Evolutionary conservation across 139 green algal genomes (phyloP), one percentile per base, ranked within the genome.

Genomic region (Chlorella sp.): DNA sequence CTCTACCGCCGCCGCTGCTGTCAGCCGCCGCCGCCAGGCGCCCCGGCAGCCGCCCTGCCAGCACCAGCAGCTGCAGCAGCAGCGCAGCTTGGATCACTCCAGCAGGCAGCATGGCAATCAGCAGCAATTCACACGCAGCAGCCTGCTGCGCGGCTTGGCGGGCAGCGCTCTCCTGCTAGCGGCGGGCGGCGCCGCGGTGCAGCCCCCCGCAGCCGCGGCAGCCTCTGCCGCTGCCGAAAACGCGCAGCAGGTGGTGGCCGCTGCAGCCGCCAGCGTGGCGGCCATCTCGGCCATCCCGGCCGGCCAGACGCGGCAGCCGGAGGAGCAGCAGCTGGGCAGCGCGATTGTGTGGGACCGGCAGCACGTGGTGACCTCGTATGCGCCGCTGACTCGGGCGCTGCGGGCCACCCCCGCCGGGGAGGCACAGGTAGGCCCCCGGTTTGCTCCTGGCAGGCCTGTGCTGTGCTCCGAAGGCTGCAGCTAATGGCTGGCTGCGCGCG

Each of bases 261-360:
- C 40, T 1, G 30, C 40, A 11, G 38, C 9, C 19, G 77, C 60
- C 77, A 43, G 58, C 40, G 77, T 83, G 30, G 77, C 60, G 3
- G 36, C 77, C 19, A 5, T 83, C 2, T 34, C 77, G 1, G 77
- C 58, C 60, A 68, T 83, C 40, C 77, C 28, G 58, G 34, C 38
- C 24, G 77, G 77, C 26, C 38, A 43, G n/a, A 58, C 20, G 40
- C 22, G 40, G 56, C 54, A n/a, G 30, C 77, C 41, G 30, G 43
- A 36, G 77, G 77, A 24, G 77, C 77, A 83, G 77, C 77, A 73
- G 77, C 58, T 83, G 30, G 77, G 77, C 26, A 72, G 58, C 26
- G 77, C 60, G 5, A 73, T 83, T 11, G 56, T 83, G 32, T 83
- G 77, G 77, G 77, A 73, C 64, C 32, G 26, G 30, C 34, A 84